Evolutionary conservation across 495 filamentous ascomycete species (phyloP), one percentile per base, ranked within the genome.

Genomic region (Aspergillus homomorphus): DNA sequence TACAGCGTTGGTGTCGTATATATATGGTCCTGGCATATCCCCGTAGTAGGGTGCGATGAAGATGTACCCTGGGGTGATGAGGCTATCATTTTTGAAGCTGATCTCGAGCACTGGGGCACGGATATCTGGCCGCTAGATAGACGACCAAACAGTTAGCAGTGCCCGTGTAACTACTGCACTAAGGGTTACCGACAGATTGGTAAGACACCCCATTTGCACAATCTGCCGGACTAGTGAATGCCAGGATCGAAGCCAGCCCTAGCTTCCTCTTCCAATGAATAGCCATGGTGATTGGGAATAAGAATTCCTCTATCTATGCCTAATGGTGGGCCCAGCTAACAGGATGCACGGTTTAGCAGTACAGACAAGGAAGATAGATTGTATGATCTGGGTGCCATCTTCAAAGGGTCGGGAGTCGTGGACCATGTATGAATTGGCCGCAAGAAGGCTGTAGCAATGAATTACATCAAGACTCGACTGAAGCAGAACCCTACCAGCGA

Each of bases 1-100:
- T 67, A 71, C 72, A 18, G 71, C 71, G 51, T 74, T 65, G 6
- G 59, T 57, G 59, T 74, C 71, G 44, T 71, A 77, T 50, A 77
- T 74, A 62, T 77, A 69, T 0, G 73, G 73, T 12, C 72, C 72
- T 16, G 57, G 64, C 15, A 61, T 48, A 20, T 65, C 61, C 23
- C 51, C 43, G 1, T 45, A 57, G 45, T 69, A 69, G 0, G 67
- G 64, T 0, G 67, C 62, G 12, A 69, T 62, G 49, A 69, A 69
- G 62, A 62, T 67, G 56, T 69, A 69, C 18, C 67, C 67, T 1
- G 64, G 62, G 33, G 2, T 51, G 3, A 51, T 51, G 22, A 51
- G 48, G 14, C 19, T 51, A 15, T 51, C 48, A 51, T 51, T 24
- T 15, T 51, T 51, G 2, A n/a, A 24, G 48, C 48, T 51, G 16